phyloP scores from a whole-genome alignment of 2,329 filamentous ascomycete genomes.

The Pseudocercospora pini-densiflorae region DNA sequence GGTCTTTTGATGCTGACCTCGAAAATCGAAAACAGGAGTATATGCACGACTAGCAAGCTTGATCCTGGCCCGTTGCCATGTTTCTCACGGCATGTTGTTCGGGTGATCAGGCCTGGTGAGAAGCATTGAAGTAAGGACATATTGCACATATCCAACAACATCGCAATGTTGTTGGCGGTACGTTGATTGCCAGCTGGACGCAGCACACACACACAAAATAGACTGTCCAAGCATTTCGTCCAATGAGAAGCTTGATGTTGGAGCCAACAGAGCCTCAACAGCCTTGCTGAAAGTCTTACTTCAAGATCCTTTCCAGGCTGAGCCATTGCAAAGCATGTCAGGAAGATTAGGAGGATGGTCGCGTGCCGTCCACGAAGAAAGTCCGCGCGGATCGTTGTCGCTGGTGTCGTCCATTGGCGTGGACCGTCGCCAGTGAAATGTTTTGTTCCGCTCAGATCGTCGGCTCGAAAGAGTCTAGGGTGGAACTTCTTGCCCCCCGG shows the following conservation, averaged over 20 bases:
- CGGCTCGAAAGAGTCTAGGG: constrained; percentile 3
- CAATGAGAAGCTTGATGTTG: constrained; percentile 1
- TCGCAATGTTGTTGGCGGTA: not conserved
- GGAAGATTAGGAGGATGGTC: not conserved
- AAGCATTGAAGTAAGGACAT: not conserved
- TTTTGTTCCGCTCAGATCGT: not conserved
- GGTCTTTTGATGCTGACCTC: not conserved
- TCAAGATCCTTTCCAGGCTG: not conserved
- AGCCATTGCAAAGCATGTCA: not conserved
- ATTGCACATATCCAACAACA: not conserved
- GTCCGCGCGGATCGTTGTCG: not conserved
- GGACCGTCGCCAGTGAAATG: constrained; percentile 1
- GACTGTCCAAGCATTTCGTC: not conserved
- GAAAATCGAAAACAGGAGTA: constrained; percentile 5
- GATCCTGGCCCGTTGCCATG: constrained; percentile 4
- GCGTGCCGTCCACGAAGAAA: not conserved
- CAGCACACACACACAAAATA: not conserved
- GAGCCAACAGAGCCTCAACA: constrained; percentile 4
- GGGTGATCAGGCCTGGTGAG: not conserved
- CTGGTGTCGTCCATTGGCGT: not conserved
- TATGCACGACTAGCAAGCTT: constrained; percentile 5
- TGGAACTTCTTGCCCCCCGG: not conserved
- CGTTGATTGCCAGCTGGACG: no score
- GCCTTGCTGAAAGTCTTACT: not conserved
- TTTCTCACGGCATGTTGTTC: constrained; percentile 1